Evolutionary conservation across 75 land plant genomes (phyloP), one percentile per base, ranked within the genome.

Genomic region (Selaginella moellendorffii): DNA sequence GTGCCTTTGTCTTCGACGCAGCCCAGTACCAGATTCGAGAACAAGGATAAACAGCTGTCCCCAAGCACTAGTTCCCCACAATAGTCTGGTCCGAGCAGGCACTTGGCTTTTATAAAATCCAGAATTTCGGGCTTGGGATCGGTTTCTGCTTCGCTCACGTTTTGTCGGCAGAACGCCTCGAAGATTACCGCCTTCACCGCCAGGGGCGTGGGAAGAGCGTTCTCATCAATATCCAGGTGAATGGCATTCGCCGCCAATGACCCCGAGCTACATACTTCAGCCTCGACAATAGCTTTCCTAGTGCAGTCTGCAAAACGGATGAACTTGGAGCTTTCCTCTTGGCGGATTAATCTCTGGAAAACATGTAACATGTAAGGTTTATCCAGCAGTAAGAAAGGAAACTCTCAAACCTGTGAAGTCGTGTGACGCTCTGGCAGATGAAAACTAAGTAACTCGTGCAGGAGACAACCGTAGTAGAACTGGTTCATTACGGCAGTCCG

Each of bases 121-220:
- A 71, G 76, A 26, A 89, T 82, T 52, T 79, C 86, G 21, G 69
- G 51, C 18, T 68, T 76, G 14, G 85, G 85, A 76, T 93, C 96
- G 59, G 69, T 82, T 76, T 93, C 91, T n/a, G 78, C 65, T 53
- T 93, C 96, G 42, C 72, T 42, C 61, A 89, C 69, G 69, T 93
- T 93, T 68, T 93, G 98, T 65, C 98, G 76, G 23, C 87, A 84
- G 77, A 89, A 93, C 65, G 96, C 88, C 68, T 93, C 98, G 69
- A 85, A 93, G 27, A 93, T 81, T 14, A 82, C 77, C 63, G 80
- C 81, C 68, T 85, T 93, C 19, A 89, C 87, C 1, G 79, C 63
- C 26, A 72, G 65, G 63, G 98, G 87, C 29, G 80, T 60, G 30
- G 81, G 80, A 66, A 93, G 78, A 70, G 78, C 79, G 71, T 82